A percentile compares a stretch with the other conserved stretches of the same genome.
phyloP scores from a whole-genome alignment of 2,329 filamentous ascomycete species.

The Neopestalotiopsis sp. region DNA sequence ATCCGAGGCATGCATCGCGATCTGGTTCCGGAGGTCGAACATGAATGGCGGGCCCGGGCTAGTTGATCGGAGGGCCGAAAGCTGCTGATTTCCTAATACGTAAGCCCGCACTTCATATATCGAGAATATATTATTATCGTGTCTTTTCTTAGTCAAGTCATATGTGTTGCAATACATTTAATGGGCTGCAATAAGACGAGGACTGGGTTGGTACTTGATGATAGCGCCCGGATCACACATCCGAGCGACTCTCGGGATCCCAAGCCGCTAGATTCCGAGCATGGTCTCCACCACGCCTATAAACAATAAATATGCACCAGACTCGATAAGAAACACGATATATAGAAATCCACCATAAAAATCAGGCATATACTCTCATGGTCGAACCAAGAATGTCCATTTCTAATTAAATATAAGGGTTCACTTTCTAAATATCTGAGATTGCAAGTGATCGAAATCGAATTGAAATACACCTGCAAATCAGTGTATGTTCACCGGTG shows the following conservation, averaged over 20 bases:
- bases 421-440: not conserved
- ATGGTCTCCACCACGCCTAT: not conserved
- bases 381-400: not conserved
- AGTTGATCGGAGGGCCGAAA: not conserved
- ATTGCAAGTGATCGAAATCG: too few species aligned
- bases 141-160: not conserved
- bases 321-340: not conserved
- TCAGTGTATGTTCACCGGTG: too few species aligned
- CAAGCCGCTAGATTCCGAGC: not conserved
- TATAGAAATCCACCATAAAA: too few species aligned
- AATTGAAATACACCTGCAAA: too few species aligned
- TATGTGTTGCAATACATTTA: not conserved
- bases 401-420: too few species aligned
- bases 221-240: not conserved
- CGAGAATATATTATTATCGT: not conserved
- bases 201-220: not conserved
- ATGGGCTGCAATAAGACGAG: too few species aligned
- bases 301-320: not conserved
- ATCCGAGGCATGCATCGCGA: not conserved
- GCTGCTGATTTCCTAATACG: not conserved
- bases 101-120: not conserved
- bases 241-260: not conserved
- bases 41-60: not conserved
- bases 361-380: not conserved
- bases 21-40: not conserved